Percentiles rank a stretch among this genome's conserved stretches.
These are phyloP conservation scores for Saururus chinensis DNA, from an alignment of 164 flowering plant genomes.

Conservation along the genomic window DNA sequence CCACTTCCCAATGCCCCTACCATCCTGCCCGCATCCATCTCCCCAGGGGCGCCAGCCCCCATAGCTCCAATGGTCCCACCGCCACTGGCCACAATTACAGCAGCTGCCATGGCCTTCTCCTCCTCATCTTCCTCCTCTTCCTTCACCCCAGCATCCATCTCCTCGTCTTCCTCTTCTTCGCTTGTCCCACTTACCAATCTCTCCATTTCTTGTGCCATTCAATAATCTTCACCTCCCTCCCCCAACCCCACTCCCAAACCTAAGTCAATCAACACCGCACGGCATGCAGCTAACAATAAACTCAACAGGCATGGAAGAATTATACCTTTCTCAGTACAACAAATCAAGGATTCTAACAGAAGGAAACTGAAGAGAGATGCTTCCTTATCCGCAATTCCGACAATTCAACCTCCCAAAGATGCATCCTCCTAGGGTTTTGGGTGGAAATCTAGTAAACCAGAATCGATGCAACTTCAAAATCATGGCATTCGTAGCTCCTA, in stretches of 20 bases:
- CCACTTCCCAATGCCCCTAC: constrained; percentile 30
- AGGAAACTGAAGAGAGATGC: not conserved
- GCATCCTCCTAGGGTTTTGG: not conserved
- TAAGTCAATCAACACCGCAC: not conserved
- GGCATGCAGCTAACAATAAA: too few species aligned
- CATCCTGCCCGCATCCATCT: constrained; percentile 22
- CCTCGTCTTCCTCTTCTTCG: constrained; percentile 85
- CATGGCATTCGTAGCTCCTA: not conserved
- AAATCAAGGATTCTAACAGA: too few species aligned
- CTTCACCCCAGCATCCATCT: constrained; percentile 61
- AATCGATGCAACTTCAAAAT: not conserved
- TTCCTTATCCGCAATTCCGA: not conserved
- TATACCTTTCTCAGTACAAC: too few species aligned
- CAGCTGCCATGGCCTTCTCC: constrained; percentile 16
- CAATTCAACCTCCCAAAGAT: not conserved
- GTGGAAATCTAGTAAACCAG: not conserved
- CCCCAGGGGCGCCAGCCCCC: constrained; percentile 18
- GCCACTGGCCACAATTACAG: constrained; percentile 25
- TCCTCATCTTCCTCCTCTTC: constrained; percentile 50
- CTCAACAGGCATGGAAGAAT: not conserved
- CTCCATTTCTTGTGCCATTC: constrained; percentile 8
- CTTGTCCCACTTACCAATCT: constrained; percentile 4
- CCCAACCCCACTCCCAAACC: not conserved
- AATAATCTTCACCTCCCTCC: too few species aligned
- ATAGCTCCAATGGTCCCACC: constrained; percentile 29